Evolutionary conservation across 345 rosid species (phyloP).

Genomic region (Eucalyptus paniculata): DNA sequence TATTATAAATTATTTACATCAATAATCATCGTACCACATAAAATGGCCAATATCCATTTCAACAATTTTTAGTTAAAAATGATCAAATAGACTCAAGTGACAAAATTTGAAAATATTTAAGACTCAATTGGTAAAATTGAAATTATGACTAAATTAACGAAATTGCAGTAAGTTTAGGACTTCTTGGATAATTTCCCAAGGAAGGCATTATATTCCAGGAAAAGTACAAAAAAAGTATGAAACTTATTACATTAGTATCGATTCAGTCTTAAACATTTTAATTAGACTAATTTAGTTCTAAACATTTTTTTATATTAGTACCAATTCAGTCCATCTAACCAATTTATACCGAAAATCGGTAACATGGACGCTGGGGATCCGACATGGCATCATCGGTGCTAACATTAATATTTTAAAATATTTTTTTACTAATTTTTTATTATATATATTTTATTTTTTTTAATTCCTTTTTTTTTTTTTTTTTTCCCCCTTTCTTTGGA

Average conservation of each 20-base stretch:
- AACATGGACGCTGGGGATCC: rapidly evolving
- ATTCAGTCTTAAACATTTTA: too few species aligned
- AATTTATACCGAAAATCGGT: rapidly evolving
- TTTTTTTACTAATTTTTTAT: too few species aligned
- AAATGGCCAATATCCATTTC: rapidly evolving
- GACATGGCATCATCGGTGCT: background rate
- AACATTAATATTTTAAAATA: too few species aligned
- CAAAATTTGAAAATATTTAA: background rate
- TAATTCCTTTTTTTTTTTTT: background rate
- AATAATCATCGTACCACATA: rapidly evolving
- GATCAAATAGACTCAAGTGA: background rate
- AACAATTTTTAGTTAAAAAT: rapidly evolving
- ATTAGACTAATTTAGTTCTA: background rate
- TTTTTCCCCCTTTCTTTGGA: background rate
- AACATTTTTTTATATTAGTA: background rate
- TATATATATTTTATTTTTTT: too few species aligned
- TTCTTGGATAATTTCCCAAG: background rate
- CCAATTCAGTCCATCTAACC: background rate
- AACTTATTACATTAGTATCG: background rate
- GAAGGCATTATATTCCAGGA: background rate
- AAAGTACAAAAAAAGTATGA: background rate
- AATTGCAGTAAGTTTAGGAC: rapidly evolving
- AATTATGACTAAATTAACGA: rapidly evolving
- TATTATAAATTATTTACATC: too few species aligned
- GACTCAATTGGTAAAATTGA: too few species aligned